These are phyloP conservation scores for Arthrobotrys megalospora DNA, from an alignment of 2,329 filamentous ascomycete genomes.

Conservation along the genomic window DNA sequence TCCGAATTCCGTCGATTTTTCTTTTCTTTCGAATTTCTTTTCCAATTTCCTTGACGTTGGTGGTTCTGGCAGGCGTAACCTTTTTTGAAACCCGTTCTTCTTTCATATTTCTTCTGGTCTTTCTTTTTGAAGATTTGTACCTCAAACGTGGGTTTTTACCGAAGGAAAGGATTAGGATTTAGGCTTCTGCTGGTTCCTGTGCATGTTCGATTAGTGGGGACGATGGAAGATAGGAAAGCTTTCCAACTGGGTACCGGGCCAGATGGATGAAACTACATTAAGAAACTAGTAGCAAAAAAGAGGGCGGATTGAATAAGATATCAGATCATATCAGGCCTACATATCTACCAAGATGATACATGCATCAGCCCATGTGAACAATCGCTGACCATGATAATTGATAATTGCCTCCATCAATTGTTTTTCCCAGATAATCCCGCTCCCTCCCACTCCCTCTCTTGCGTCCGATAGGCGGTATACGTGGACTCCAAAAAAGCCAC, in stretches of 20 bases:
- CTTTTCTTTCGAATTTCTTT: slow-evolving; percentile 4
- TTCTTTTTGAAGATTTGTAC: slow-evolving; percentile 26
- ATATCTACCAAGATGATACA: neutral
- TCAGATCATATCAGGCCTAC: slow-evolving; percentile 13
- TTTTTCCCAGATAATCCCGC: slow-evolving; percentile 21
- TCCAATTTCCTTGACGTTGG: slow-evolving; percentile 19
- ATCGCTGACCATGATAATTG: neutral
- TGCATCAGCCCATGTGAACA: slow-evolving; percentile 11
- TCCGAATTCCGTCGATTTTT: neutral
- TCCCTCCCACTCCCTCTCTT: neutral
- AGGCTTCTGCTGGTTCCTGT: slow-evolving; percentile 25
- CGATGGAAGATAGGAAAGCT: slow-evolving; percentile 30
- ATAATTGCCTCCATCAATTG: slow-evolving; percentile 14
- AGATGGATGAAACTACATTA: slow-evolving; percentile 20
- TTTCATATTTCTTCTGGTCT: slow-evolving; percentile 25
- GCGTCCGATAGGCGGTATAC: slow-evolving; percentile 16
- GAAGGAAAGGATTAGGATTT: slow-evolving; percentile 28
- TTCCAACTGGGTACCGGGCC: slow-evolving; percentile 27
- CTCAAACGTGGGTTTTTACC: slow-evolving; percentile 30
- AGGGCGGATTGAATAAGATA: slow-evolving; percentile 1
- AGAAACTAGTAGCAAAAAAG: slow-evolving; percentile 1
- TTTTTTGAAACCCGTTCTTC: slow-evolving; percentile 3
- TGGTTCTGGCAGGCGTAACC: slow-evolving; percentile 21
- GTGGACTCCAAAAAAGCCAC: slow-evolving; percentile 25
- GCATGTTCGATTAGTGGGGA: slow-evolving; percentile 31